Percentiles rank a stretch among this genome's conserved stretches.
These are phyloP conservation scores for Leucoagaricus sp. DNA, from an alignment of 1,284 basidiomycete genomes.

Conservation along the genomic window DNA sequence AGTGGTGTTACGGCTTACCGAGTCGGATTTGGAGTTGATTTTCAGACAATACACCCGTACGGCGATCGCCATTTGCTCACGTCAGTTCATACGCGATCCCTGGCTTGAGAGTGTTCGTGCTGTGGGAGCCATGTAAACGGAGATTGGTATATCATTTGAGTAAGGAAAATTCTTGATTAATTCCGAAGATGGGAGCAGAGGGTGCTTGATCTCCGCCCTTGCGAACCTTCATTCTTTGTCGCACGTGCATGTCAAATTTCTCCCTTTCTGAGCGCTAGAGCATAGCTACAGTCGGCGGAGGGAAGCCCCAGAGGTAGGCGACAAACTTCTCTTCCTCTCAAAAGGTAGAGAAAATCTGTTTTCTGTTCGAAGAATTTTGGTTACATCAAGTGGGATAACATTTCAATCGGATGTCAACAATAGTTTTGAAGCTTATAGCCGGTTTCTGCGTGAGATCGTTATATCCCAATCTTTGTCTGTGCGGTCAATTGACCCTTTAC, in stretches of 20 bases:
- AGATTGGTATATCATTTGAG: not conserved
- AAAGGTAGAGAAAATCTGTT: not conserved
- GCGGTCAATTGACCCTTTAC: too few species aligned
- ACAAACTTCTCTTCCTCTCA: not conserved
- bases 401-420: too few species aligned
- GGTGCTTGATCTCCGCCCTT: constrained; percentile 5
- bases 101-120: not conserved
- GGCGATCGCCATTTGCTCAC: not conserved
- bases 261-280: not conserved
- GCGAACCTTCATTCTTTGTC: not conserved
- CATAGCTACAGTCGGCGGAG: constrained; percentile 1
- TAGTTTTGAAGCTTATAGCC: too few species aligned
- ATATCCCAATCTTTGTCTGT: too few species aligned
- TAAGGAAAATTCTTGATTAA: not conserved
- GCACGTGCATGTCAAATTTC: not conserved
- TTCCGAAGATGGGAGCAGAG: not conserved
- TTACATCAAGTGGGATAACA: too few species aligned
- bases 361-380: too few species aligned
- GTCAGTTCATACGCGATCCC: not conserved
- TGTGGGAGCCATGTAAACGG: not conserved
- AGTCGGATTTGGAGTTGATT: constrained; percentile 7
- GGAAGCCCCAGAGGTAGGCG: not conserved
- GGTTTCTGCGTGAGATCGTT: too few species aligned
- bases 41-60: not conserved
- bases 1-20: not conserved